Conservation (phyloP, 345 rosid species). For the Cardamine resedifolia region DNA sequence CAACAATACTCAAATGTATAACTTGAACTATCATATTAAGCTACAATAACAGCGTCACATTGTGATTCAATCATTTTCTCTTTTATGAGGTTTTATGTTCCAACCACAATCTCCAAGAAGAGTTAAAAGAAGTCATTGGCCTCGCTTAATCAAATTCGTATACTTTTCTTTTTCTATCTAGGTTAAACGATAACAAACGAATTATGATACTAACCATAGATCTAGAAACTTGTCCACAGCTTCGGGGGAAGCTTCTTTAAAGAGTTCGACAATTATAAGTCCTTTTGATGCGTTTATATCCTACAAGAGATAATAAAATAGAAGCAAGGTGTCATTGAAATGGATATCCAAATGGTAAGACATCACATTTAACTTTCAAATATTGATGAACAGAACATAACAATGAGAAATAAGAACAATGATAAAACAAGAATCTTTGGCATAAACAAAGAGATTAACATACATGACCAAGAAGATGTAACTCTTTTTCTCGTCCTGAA, state of each 20-base stretch:
- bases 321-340: slow-evolving; percentile 7
- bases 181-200: not conserved
- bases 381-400: slow-evolving; percentile 3
- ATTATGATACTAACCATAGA: slow-evolving; percentile 51
- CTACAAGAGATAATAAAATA: slow-evolving; percentile 38
- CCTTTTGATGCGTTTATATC: slow-evolving; percentile 80
- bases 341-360: not conserved
- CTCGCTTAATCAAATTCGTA: slow-evolving; percentile 1
- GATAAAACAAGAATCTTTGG: not conserved
- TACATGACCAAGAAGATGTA: slow-evolving; percentile 74
- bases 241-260: slow-evolving; percentile 70
- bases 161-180: not conserved
- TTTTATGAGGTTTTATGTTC: not conserved
- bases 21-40: slow-evolving; percentile 6
- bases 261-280: slow-evolving; percentile 60
- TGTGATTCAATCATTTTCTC: too few relatives aligned
- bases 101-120: not conserved
- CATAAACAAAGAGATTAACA: slow-evolving; percentile 32
- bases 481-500: slow-evolving; percentile 62
- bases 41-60: not conserved
- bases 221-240: slow-evolving; percentile 79
- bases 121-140: not conserved
- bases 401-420: not conserved
- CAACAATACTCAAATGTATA: slow-evolving; percentile 29
- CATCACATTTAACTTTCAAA: not conserved